phyloP scores from a whole-genome alignment of 495 filamentous ascomycete genomes.

The Neurospora tetraspora region DNA sequence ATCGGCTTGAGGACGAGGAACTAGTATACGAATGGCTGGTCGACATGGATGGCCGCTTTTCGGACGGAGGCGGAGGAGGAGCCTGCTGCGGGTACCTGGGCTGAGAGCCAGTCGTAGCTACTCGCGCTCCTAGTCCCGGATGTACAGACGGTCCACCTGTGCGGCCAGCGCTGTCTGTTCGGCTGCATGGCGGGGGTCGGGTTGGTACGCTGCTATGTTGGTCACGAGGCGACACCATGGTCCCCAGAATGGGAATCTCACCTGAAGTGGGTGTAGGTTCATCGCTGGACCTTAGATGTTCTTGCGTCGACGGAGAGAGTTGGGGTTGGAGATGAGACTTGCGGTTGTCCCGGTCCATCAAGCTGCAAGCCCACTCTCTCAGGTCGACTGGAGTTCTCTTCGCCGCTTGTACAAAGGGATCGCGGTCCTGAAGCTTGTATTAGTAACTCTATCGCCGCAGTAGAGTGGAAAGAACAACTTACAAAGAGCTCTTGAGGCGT shows the following conservation, averaged over 20 bases:
- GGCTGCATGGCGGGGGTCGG: conserved; percentile 34
- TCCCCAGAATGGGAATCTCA: conserved; percentile 54
- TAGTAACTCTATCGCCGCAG: conserved; percentile 10
- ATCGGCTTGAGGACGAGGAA: background rate
- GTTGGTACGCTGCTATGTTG: conserved; percentile 26
- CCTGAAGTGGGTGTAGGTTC: conserved; percentile 53
- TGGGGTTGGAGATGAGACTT: conserved; percentile 78
- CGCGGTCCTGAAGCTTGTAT: conserved; percentile 53
- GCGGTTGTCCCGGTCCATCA: conserved; percentile 86
- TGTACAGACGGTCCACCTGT: conserved; percentile 35
- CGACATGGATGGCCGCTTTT: conserved; percentile 5
- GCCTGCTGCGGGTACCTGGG: conserved; percentile 24
- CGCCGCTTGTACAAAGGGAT: conserved; percentile 86
- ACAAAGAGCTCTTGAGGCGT: conserved; percentile 81
- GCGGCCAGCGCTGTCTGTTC: conserved; percentile 31
- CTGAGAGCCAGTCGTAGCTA: conserved; percentile 34
- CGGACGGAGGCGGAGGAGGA: conserved; percentile 7
- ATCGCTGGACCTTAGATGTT: conserved; percentile 44
- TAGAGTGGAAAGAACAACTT: conserved; percentile 15
- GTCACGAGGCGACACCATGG: conserved; percentile 30
- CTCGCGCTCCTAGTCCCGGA: conserved; percentile 41
- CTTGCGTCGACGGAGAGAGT: conserved; percentile 48
- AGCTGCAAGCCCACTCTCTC: conserved; percentile 76
- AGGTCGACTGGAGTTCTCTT: conserved; percentile 90
- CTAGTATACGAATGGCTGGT: background rate